Conservation (phyloP, 371 early-diverging fungal species). For the Phascolomyces articulosus region DNA sequence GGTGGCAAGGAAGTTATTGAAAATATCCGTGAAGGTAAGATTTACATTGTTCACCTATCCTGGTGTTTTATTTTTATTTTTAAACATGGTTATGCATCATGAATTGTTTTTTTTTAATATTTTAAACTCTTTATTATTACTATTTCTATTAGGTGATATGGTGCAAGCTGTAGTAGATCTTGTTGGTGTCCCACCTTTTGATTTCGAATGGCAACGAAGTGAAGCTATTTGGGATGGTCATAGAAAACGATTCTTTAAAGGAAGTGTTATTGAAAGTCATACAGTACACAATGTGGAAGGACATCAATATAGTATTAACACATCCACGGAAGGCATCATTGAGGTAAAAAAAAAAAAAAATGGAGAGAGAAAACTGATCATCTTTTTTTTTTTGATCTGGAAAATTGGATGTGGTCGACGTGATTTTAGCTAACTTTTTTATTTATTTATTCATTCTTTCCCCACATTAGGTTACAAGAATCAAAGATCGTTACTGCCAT, state of each 20-base stretch:
- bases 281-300: conserved; percentile 41
- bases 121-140: no score
- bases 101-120: not conserved
- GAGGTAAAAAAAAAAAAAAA: conserved; percentile 38
- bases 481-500: conserved; percentile 49
- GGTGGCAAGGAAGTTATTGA: conserved; percentile 53
- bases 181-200: conserved; percentile 55
- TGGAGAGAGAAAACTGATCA: not conserved
- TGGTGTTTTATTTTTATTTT: no score
- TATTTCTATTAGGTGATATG: conserved; percentile 40
- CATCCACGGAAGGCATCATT: conserved; percentile 53
- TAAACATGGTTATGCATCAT: no score
- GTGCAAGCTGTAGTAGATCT: conserved; percentile 52
- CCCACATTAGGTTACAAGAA: conserved; percentile 45
- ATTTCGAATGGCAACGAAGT: conserved; percentile 57
- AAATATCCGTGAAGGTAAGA: conserved; percentile 53
- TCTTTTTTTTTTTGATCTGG: no score
- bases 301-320: conserved; percentile 45
- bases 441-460: no score
- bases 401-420: no score
- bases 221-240: conserved; percentile 43
- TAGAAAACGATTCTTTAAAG: conserved; percentile 45
- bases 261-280: conserved; percentile 49
- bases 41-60: no score
- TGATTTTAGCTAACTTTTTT: no score